Base-by-base conservation (phyloP, 306 rosid genomes). In the Abrus precatorius region DNA sequence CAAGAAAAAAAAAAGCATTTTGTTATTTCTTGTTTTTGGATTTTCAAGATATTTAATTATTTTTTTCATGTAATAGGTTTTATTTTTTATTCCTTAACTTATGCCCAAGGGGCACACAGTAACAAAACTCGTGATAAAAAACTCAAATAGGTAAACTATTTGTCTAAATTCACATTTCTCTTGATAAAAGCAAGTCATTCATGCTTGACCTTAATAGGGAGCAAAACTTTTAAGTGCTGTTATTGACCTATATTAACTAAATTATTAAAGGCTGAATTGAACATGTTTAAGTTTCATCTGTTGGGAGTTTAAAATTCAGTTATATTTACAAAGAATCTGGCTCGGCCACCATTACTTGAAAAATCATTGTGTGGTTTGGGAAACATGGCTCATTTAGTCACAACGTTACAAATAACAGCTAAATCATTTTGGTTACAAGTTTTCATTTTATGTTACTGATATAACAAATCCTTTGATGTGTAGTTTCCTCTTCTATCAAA, bases 401-500 rank as follows among this genome's bases (percentile, higher is more conserved):
- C 79, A 82, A 40, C 33, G 7, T 65, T 32, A 6, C 38, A 78
- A 82, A 67, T 54, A 79, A 71, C 55, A 28, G 66, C 33, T 68
- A 10, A 41, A 38, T 52, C 52, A 44, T 7, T 85, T 63, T 59
- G 28, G 53, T 32, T 20, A 29, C 44, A 50, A 69, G 12, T 73
- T 30, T 41, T 67, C 62, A 67, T 76, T 67, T 55, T 65, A 69
- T 61, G 69, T 65, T 72, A 66, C 83, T 82, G 82, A 88, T 68
- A 45, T 65, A 57, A 29, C 36, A 13, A 54, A 49, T 36, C 44
- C 75, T 76, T 48, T 79, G 63, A 2, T 81, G 40, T 85, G 91
- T 63, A 96, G 99, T 96, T 92, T 89, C 99, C 99, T 83, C 98
- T 96, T 71, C 86, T 96, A 59, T 96, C 97, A 1, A 96, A 90